Evolutionary conservation across 768 basidiomycete genomes (phyloP).

Genomic region (Hemileccinum rubropunctum): DNA sequence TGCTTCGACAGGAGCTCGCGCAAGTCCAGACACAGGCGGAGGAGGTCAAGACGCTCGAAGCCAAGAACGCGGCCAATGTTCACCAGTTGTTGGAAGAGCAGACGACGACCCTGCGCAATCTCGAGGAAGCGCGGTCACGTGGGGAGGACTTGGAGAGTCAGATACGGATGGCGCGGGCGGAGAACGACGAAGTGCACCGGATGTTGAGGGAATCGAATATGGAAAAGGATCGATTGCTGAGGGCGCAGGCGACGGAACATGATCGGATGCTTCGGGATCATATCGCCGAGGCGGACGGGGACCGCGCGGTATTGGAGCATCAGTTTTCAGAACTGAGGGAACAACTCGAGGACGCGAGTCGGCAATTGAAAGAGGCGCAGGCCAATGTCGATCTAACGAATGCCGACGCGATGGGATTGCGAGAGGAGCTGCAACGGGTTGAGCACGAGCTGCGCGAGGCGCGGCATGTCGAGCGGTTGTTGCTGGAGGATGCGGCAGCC

Average conservation of each 20-base stretch:
- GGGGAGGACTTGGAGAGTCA: constrained; percentile 77
- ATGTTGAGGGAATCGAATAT: constrained; percentile 64
- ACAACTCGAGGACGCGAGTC: constrained; percentile 55
- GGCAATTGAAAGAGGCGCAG: constrained; percentile 60
- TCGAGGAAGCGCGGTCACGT: constrained; percentile 72
- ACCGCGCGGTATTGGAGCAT: constrained; percentile 88
- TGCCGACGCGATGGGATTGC: constrained; percentile 63
- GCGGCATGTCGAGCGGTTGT: constrained; percentile 60
- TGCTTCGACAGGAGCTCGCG: constrained; percentile 58
- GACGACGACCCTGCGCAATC: constrained; percentile 60
- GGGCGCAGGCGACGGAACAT: constrained; percentile 66
- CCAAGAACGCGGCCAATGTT: constrained; percentile 60
- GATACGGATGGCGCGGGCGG: constrained; percentile 64
- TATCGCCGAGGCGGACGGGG: constrained; percentile 89
- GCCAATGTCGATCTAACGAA: constrained; percentile 61
- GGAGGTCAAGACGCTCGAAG: constrained; percentile 65
- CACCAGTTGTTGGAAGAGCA: constrained; percentile 72
- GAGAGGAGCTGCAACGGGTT: constrained; percentile 70
- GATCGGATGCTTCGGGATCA: constrained; percentile 77
- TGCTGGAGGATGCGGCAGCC: constrained; percentile 72
- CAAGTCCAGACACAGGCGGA: constrained; percentile 62
- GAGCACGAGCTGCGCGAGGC: constrained; percentile 70
- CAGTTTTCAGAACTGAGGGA: constrained; percentile 75
- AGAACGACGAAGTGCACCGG: constrained; percentile 63
- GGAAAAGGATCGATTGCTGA: constrained; percentile 79